phyloP scores from a whole-genome alignment of 495 filamentous ascomycete genomes.

The Penicillium macrosclerotiorum region DNA sequence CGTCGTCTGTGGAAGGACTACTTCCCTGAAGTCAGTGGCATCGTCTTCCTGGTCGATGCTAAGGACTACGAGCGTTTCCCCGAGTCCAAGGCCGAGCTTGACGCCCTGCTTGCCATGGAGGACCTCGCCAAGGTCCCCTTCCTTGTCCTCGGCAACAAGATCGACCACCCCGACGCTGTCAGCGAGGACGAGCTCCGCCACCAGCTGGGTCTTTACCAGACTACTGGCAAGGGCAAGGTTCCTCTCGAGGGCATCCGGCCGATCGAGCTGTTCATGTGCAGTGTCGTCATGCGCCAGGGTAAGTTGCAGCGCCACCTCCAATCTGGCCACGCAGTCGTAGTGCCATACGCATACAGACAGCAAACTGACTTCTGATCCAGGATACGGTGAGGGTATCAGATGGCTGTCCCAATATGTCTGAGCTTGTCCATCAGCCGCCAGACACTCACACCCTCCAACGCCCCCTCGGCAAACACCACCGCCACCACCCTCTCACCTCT shows the following conservation, averaged over 20 bases:
- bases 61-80: slow-evolving; percentile 91
- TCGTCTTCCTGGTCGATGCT: slow-evolving; percentile 97
- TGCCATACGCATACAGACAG: slow-evolving; percentile 1
- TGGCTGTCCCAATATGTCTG: slow-evolving; percentile 57
- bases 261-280: slow-evolving; percentile 99
- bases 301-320: slow-evolving; percentile 26
- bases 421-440: slow-evolving; percentile 2
- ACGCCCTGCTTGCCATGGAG: slow-evolving; percentile 91
- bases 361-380: slow-evolving; percentile 23
- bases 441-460: neutral
- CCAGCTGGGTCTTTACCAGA: slow-evolving; percentile 90
- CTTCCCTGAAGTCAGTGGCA: slow-evolving; percentile 97
- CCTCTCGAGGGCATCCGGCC: slow-evolving; percentile 91
- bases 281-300: slow-evolving; percentile 96
- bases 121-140: slow-evolving; percentile 92
- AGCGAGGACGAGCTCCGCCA: slow-evolving; percentile 91
- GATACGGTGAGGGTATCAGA: slow-evolving; percentile 54
- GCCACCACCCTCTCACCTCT: neutral
- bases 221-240: slow-evolving; percentile 96
- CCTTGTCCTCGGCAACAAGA: slow-evolving; percentile 96
- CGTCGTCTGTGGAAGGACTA: slow-evolving; percentile 98
- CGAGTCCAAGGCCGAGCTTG: slow-evolving; percentile 94
- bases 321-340: neutral
- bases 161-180: slow-evolving; percentile 93
- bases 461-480: too few species aligned